phyloP scores from a whole-genome alignment of 495 filamentous ascomycete genomes.

The Antarctomyces pellizariae region DNA sequence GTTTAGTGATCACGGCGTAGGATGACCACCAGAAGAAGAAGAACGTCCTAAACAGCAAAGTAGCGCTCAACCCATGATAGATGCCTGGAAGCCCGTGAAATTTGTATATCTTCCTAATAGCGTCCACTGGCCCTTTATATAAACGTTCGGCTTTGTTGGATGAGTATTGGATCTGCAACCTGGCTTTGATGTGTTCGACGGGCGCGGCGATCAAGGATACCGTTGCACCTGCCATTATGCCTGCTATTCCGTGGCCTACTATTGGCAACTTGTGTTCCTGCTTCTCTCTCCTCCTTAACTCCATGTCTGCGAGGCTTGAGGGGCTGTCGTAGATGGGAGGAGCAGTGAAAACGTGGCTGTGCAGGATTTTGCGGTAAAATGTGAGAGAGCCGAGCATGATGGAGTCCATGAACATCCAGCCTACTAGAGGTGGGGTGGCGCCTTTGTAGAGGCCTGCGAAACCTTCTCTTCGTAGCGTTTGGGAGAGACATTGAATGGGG shows the following conservation, averaged over 20 bases:
- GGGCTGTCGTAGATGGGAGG: slow-evolving; percentile 16
- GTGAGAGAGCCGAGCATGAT: slow-evolving; percentile 85
- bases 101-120: slow-evolving; percentile 37
- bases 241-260: slow-evolving; percentile 66
- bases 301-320: slow-evolving; percentile 7
- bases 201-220: slow-evolving; percentile 84
- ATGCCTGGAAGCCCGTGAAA: slow-evolving; percentile 54
- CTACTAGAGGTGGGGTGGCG: slow-evolving; percentile 70
- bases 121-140: slow-evolving; percentile 77
- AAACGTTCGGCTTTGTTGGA: slow-evolving; percentile 46
- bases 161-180: slow-evolving; percentile 79
- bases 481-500: slow-evolving; percentile 63
- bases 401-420: slow-evolving; percentile 98
- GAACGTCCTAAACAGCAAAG: slow-evolving; percentile 68
- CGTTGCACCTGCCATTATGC: slow-evolving; percentile 67
- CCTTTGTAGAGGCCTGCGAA: slow-evolving; percentile 68
- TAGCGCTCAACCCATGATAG: slow-evolving; percentile 67
- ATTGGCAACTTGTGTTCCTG: slow-evolving; percentile 35
- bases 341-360: slow-evolving; percentile 51
- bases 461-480: slow-evolving; percentile 63
- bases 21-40: slow-evolving; percentile 97
- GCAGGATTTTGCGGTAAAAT: slow-evolving; percentile 62
- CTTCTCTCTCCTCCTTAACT: slow-evolving; percentile 4
- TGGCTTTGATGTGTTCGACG: slow-evolving; percentile 87
- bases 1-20: slow-evolving; percentile 60